A percentile compares a stretch with the other conserved stretches of the same genome.
phyloP scores from a whole-genome alignment of 2,329 filamentous ascomycete species.

The Fonsecaea pugnacius region DNA sequence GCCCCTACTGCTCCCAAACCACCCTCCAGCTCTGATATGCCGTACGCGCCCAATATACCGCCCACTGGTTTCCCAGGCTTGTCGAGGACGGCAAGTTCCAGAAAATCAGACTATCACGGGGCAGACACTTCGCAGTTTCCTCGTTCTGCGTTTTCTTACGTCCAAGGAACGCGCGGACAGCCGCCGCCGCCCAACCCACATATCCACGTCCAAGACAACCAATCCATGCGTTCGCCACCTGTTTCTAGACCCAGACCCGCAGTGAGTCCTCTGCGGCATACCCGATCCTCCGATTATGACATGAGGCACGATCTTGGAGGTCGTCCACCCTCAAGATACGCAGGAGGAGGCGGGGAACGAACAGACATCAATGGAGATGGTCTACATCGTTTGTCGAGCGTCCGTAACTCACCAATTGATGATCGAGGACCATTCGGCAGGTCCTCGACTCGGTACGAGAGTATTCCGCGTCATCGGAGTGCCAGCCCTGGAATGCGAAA shows the following conservation, averaged over 20 bases:
- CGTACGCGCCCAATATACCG: constrained; percentile 40
- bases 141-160: constrained; percentile 53
- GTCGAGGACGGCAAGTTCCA: constrained; percentile 48
- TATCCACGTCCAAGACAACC: constrained; percentile 27
- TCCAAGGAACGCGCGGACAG: constrained; percentile 30
- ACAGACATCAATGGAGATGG: constrained; percentile 59
- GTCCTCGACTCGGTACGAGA: constrained; percentile 46
- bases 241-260: constrained; percentile 29
- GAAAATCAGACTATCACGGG: constrained; percentile 62
- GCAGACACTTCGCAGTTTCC: constrained; percentile 62
- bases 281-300: constrained; percentile 41
- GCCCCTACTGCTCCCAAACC: constrained; percentile 36
- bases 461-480: constrained; percentile 47
- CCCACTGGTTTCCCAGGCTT: constrained; percentile 42
- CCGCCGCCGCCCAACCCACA: constrained; percentile 15
- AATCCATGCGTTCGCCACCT: constrained; percentile 30
- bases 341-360: constrained; percentile 59
- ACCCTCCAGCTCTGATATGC: constrained; percentile 36
- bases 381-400: constrained; percentile 58
- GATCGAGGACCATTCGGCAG: constrained; percentile 40
- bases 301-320: constrained; percentile 46
- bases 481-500: constrained; percentile 48
- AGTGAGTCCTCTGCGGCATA: constrained; percentile 46
- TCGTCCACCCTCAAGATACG: constrained; percentile 60
- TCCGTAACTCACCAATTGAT: constrained; percentile 54